A percentile compares a stretch with the other conserved stretches of the same genome.
These are phyloP conservation scores for Kuraishia ogatae DNA, from an alignment of 805 yeast genomes.

Conservation along the genomic window DNA sequence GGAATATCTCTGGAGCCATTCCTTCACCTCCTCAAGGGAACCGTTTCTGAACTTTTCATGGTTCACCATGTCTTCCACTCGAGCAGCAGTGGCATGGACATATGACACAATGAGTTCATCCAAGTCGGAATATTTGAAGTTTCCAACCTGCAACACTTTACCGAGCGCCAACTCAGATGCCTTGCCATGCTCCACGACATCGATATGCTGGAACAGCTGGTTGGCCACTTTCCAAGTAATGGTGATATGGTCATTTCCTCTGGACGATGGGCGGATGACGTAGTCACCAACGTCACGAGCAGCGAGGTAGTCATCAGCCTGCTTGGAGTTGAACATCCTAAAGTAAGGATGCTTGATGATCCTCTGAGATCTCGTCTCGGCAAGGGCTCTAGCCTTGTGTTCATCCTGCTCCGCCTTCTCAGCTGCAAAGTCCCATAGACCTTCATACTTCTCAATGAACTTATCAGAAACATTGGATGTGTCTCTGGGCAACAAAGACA, in stretches of 20 bases:
- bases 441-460: constrained; percentile 38
- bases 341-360: constrained; percentile 88
- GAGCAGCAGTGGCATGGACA: constrained; percentile 72
- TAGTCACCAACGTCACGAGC: constrained; percentile 85
- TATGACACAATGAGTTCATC: constrained; percentile 90
- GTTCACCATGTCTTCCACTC: constrained; percentile 74
- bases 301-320: constrained; percentile 91
- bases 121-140: constrained; percentile 67
- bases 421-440: constrained; percentile 73
- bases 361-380: constrained; percentile 61
- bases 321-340: constrained; percentile 70
- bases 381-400: constrained; percentile 54
- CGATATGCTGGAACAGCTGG: constrained; percentile 84
- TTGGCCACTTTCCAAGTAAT: constrained; percentile 96
- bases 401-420: constrained; percentile 56
- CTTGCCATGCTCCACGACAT: constrained; percentile 67
- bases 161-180: constrained; percentile 59
- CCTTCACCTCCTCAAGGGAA: constrained; percentile 67
- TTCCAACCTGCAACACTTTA: constrained; percentile 54
- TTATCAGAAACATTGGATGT: constrained; percentile 38
- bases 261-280: constrained; percentile 90
- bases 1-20: constrained; percentile 83
- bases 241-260: constrained; percentile 81
- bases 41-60: constrained; percentile 88
- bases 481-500: constrained; percentile 62